phyloP scores from a whole-genome alignment of 1,284 basidiomycete species.

The Pseudozyma thailandica region DNA sequence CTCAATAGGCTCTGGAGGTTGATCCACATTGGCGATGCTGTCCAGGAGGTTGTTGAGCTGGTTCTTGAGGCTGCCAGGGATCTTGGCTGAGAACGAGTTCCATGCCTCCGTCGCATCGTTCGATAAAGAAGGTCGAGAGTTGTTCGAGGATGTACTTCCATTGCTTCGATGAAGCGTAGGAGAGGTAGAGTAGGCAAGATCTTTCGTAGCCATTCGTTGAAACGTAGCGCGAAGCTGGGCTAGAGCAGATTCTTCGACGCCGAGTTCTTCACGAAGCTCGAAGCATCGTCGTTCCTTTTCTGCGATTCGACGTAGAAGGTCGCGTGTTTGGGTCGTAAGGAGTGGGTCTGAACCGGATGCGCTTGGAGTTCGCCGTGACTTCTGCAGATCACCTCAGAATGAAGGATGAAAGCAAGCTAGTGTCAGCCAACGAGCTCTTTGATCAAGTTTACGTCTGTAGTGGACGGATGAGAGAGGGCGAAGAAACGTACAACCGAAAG shows the following conservation, averaged over 20 bases:
- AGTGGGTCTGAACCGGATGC: not conserved
- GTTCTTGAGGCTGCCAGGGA: slow-evolving; percentile 35
- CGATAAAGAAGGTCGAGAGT: slow-evolving; percentile 1
- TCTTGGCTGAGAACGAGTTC: slow-evolving; percentile 21
- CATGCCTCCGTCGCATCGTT: slow-evolving; percentile 34
- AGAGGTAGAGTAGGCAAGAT: slow-evolving; percentile 20
- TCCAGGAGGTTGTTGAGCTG: slow-evolving; percentile 39
- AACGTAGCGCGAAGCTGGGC: slow-evolving; percentile 23
- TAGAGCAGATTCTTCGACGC: slow-evolving; percentile 17
- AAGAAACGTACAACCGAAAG: not conserved
- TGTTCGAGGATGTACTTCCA: slow-evolving; percentile 7
- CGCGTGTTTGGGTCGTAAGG: slow-evolving; percentile 22
- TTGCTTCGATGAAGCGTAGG: slow-evolving; percentile 13
- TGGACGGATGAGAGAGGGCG: not conserved
- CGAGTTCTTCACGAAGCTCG: slow-evolving; percentile 63
- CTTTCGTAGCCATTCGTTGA: slow-evolving; percentile 27
- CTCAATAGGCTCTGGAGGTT: slow-evolving; percentile 13
- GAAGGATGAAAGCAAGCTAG: not conserved
- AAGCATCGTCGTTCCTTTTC: slow-evolving; percentile 67
- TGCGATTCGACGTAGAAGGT: slow-evolving; percentile 63
- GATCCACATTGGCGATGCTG: slow-evolving; percentile 13
- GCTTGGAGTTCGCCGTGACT: slow-evolving; percentile 8
- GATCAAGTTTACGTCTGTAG: too few species aligned
- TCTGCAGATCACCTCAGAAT: not conserved
- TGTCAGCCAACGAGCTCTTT: not conserved